These are phyloP conservation scores for Glarea lozoyensis DNA, from an alignment of 495 filamentous ascomycete genomes.

Conservation along the genomic window DNA sequence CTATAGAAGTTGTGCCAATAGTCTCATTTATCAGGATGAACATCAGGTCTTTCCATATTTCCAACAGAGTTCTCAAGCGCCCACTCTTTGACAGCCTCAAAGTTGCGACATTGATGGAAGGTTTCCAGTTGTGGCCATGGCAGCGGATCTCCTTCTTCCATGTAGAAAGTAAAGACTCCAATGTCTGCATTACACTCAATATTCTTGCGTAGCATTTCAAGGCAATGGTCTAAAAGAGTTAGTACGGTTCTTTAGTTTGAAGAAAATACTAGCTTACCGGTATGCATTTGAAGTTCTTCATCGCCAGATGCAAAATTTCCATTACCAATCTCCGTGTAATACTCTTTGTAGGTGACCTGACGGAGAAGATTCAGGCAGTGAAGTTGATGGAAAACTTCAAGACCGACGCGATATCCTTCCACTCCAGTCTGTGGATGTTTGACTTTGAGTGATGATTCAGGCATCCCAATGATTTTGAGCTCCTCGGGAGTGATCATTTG, in stretches of 20 bases:
- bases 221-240: conserved; percentile 32
- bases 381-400: conserved; percentile 50
- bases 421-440: conserved; percentile 39
- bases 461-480: conserved; percentile 35
- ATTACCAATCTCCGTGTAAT: conserved; percentile 32
- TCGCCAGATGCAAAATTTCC: conserved; percentile 21
- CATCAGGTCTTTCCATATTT: conserved; percentile 23
- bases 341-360: conserved; percentile 38
- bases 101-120: conserved; percentile 40
- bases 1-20: background rate
- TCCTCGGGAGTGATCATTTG: conserved; percentile 42
- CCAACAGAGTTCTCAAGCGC: conserved; percentile 39
- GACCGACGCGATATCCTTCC: conserved; percentile 38
- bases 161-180: conserved; percentile 41
- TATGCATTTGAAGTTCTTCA: conserved; percentile 23
- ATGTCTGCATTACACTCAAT: conserved; percentile 43
- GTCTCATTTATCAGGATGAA: conserved; percentile 8
- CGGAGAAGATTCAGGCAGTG: conserved; percentile 45
- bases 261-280: conserved; percentile 19
- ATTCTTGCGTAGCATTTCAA: conserved; percentile 40
- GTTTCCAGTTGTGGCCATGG: conserved; percentile 40
- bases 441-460: conserved; percentile 34
- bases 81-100: conserved; percentile 38
- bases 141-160: conserved; percentile 26
- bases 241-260: background rate